phyloP scores from a whole-genome alignment of 306 rosid genomes.

The Vachellia collinsii region DNA sequence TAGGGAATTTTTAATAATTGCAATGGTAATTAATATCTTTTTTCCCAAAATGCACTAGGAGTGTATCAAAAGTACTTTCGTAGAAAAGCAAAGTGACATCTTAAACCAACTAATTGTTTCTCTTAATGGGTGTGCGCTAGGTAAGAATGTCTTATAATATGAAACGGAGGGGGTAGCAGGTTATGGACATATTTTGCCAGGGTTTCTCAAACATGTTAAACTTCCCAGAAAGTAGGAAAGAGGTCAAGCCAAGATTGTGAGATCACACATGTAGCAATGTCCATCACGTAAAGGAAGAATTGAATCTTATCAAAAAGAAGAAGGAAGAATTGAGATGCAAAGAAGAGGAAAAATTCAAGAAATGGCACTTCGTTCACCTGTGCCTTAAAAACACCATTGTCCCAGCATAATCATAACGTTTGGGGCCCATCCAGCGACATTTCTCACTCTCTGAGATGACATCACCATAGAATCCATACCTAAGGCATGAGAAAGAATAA shows the following conservation, averaged over 20 bases:
- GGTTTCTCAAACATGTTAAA: not conserved
- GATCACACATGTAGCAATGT: slow-evolving; percentile 1
- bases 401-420: slow-evolving; percentile 92
- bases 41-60: not conserved
- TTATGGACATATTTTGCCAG: not conserved
- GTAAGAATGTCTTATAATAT: not conserved
- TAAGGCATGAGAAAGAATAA: slow-evolving; percentile 44
- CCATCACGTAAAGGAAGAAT: slow-evolving; percentile 1
- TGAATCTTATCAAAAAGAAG: not conserved
- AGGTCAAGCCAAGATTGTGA: slow-evolving; percentile 8
- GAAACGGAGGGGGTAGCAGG: not conserved
- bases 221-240: slow-evolving; percentile 1
- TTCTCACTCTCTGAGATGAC: slow-evolving; percentile 94
- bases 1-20: too few relatives aligned
- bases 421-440: slow-evolving; percentile 98
- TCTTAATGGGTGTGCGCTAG: too few relatives aligned
- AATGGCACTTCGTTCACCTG: slow-evolving; percentile 50
- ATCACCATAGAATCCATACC: slow-evolving; percentile 99
- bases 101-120: too few relatives aligned
- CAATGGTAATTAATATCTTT: not conserved
- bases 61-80: not conserved
- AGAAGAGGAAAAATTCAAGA: slow-evolving; percentile 15
- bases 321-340: slow-evolving; percentile 4
- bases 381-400: slow-evolving; percentile 85
- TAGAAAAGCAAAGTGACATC: too few relatives aligned